Base-by-base conservation (phyloP, 176 grass and related monocot species). In the Olyra latifolia region DNA sequence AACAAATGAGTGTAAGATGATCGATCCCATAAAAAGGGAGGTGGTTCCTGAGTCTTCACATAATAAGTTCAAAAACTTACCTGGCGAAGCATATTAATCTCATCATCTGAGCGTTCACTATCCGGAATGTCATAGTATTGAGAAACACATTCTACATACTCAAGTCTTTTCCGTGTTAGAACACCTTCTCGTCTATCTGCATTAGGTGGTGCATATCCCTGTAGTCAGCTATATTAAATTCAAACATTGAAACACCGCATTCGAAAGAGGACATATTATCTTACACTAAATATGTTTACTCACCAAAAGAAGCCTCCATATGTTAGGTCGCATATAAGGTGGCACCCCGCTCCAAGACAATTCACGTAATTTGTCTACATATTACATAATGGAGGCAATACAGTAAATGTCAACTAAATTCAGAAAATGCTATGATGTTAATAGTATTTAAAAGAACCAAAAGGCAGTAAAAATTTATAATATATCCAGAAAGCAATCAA, bases 151-250 rank as follows among this genome's bases (percentile, higher is more conserved):
- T 99, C 97, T 13, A 99, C 90, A 79, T 99, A 99, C 75, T 99
- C 96, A 22, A 91, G 91, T 71, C 97, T 86, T 91, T 99, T 99
- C 50, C 96, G 91, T 15, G 84, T 85, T 76, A 99, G 80, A 93
- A 99, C 90, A 84, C 88, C 82, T 82, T 91, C 88, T 43, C 93
- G 67, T 72, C 97, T 88, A 91, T 99, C 97, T 82, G 89, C 89
- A 91, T 93, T 99, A 71, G 97, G 97, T 63, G 97, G 91, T 59
- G 97, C 97, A 82, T 99, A 96, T 93, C 97, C 93, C 97, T 99
- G 91, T 82, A 83, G 78, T 77, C 82, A 93, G 81, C 88, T 91
- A 93, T 84, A 79, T 99, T 89, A 99, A 91, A 89, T 89, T 89
- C 77, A 86, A 88, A 78, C 72, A 74, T 20, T 69, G 78, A 52